These are phyloP conservation scores for Eucalyptus tenuipes DNA, from an alignment of 345 rosid genomes.

Conservation along the genomic window DNA sequence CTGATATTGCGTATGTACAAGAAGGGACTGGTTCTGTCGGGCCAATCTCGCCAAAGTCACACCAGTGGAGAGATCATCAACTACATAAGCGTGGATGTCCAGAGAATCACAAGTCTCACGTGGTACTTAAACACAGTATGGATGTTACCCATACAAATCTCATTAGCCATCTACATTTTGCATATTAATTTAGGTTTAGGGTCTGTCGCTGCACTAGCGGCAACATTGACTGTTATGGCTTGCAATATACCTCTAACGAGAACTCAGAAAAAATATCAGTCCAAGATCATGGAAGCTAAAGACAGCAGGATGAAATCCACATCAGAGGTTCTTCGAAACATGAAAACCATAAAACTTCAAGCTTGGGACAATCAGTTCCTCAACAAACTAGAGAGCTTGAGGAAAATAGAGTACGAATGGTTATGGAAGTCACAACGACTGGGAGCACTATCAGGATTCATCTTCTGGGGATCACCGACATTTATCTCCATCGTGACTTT, in stretches of 20 bases:
- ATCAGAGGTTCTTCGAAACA: slow-evolving; percentile 70
- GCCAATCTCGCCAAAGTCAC: slow-evolving; percentile 70
- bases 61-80: slow-evolving; percentile 90
- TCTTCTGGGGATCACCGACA: slow-evolving; percentile 91
- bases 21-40: slow-evolving; percentile 63
- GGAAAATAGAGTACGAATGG: slow-evolving; percentile 53
- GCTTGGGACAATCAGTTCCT: slow-evolving; percentile 80
- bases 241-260: slow-evolving; percentile 71
- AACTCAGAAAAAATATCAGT: slow-evolving; percentile 60
- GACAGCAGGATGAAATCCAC: slow-evolving; percentile 83
- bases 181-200: slow-evolving; percentile 58
- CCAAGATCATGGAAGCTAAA: slow-evolving; percentile 78
- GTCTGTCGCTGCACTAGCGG: slow-evolving; percentile 62
- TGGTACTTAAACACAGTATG: slow-evolving; percentile 63
- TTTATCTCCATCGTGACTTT: slow-evolving; percentile 75
- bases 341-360: slow-evolving; percentile 87
- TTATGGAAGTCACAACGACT: slow-evolving; percentile 60
- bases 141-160: slow-evolving; percentile 84
- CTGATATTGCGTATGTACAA: slow-evolving; percentile 63
- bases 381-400: slow-evolving; percentile 37
- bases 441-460: slow-evolving; percentile 51
- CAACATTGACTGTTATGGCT: slow-evolving; percentile 65
- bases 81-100: slow-evolving; percentile 84
- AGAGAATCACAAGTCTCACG: slow-evolving; percentile 64
- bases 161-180: slow-evolving; percentile 57